Base-by-base conservation (phyloP, 148 eudicot genomes). In the Nyssa sinensis region DNA sequence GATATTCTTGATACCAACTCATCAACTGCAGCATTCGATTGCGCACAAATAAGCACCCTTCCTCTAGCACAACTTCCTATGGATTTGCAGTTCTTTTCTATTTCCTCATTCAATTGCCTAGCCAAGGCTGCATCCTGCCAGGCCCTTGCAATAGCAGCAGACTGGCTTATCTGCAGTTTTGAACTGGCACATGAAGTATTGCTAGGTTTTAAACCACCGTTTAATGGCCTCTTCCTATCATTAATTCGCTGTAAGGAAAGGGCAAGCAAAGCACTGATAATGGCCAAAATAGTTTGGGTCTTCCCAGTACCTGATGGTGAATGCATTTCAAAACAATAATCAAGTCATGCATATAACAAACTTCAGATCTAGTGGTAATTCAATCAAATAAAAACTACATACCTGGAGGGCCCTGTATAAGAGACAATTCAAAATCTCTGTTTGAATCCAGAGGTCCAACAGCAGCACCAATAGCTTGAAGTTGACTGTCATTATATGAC, bases 331-430 rank as follows among this genome's bases (percentile, higher is more conserved):
- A 62, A 24, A 25, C 32, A 47, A 57, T 27, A 23, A 3, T 13
- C 7, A 44, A 31, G 24, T 69, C 34, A 64, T 63, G 37, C 23
- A 27, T 63, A 21, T 37, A 28, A 29, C 32, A 65, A 57, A 25
- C 9, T 59, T 61, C 30, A 70, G 19, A 67, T 7, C 47, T 17
- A 33, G 47, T 32, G 28, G 59, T 33, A 33, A 10, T 30, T 32
- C 35, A 47, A 73, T 32, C 70, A 57, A 71, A 65, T 29, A 39
- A 66, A 67, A 37, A 66, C n/a, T 71, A 68, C 67, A 62, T 79
- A 93, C 99, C 99, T 93, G 99, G 99, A 82, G 99, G 99, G 66
- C 99, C 99, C 89, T 96, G 99, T 74, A 96, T 88, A 73, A 96
- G 99, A 59, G 94, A 86, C 84, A 96, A 64, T 44, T 84, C 84